Evolutionary conservation across 2,329 filamentous ascomycete species (phyloP), one percentile per base, ranked within the genome.

Genomic region (Scedosporium aurantiacum): DNA sequence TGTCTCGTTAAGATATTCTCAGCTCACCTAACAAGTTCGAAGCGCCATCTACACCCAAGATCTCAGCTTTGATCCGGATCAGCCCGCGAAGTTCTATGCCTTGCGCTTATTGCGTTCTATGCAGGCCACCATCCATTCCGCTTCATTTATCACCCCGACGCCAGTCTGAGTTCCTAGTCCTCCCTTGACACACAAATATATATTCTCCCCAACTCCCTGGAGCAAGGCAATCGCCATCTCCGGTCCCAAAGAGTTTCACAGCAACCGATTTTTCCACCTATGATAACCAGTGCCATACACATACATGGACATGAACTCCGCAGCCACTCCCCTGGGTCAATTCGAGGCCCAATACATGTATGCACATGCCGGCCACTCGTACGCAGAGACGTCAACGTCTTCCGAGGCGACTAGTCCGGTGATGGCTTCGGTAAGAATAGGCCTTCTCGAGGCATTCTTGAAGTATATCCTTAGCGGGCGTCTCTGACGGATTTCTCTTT

Each of bases 391-490:
- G 7, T 43, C 64, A 8, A 60, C 62, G 45, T 66, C 64, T n/a
- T 66, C 64, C n/a, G 63, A 65, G 57, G 62, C 63, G 1, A 64
- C 64, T 23, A 65, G 64, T 21, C 63, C 65, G 16, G 62, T 65
- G 47, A 65, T 65, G 55, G 62, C 64, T 6, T 60, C 61, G 40
- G 65, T 66, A 60, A 58, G 64, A 47, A 5, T 10, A 4, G 16
- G 16, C 21, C 5, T 16, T n/a, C 25, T 21, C 32, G 5, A 28
- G 12, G 23, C 52, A 2, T 12, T 5, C 25, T 10, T n/a, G 3
- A 16, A 55, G 55, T 57, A 37, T 27, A 6, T 43, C 10, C 2
- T 45, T 50, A n/a, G 14, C 3, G 8, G 12, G 16, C 25, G 3
- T 27, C 57, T 60, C 47, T 27, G 60, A 63, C 8, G 6, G 21